Evolutionary conservation across 257 asterid species (phyloP), one percentile per base, ranked within the genome.

Genomic region (Sherardia arvensis): DNA sequence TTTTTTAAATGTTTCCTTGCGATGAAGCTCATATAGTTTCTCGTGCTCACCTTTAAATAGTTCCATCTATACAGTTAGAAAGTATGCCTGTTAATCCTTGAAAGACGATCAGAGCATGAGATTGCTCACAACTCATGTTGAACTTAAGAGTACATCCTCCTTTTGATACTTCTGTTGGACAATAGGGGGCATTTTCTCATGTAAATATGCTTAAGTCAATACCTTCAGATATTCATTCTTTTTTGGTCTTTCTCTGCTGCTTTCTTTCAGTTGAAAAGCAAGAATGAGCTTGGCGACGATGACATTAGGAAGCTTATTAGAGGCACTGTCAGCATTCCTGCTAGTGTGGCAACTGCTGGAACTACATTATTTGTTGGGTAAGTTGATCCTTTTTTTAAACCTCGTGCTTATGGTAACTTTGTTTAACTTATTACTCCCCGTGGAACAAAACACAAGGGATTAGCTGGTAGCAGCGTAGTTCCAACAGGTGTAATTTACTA

Each of bases 281-380:
- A 75, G 66, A 71, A 80, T 72, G 71, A 67, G 48, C 71, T 83
- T 68, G 80, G 80, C 73, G 90, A 88, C 45, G 84, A 75, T 8
- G 96, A 85, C 70, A 49, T 88, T 47, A 80, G 78, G 75, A 86
- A 78, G 81, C 88, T 88, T 36, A 85, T 80, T 70, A 77, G 84
- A 1, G 83, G 86, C 45, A 65, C 80, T 38, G 80, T 91, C 57
- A 88, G 92, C 74, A 53, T 88, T 66, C 94, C 96, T 5, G 86
- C 95, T 70, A 81, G 88, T 77, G 77, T 82, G 71, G 98, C 98
- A 51, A 86, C 98, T 66, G 98, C 95, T 66, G 98, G 98, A 71
- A 91, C 98, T 30, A 76, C 87, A 63, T 79, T 91, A 61, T 67
- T 86, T 65, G 67, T 91, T 22, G 98, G 98, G 96, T 91, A 29